phyloP scores from a whole-genome alignment of 495 filamentous ascomycete species.

The Stereocaulon alpinum region DNA sequence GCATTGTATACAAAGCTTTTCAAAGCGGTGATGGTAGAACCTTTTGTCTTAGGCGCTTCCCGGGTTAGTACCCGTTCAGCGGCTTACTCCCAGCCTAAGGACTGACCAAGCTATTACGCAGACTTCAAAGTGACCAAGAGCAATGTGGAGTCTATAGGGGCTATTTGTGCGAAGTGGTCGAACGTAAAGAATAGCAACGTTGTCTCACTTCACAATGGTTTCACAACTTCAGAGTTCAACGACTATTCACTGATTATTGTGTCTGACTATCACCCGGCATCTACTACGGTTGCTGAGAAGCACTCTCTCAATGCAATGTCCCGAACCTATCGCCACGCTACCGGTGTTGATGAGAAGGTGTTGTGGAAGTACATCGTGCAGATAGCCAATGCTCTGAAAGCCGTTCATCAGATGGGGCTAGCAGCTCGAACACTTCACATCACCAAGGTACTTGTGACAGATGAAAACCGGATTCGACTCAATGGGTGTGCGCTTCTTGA shows the following conservation, averaged over 20 bases:
- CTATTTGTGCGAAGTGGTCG: conserved; percentile 85
- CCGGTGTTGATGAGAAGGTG: conserved; percentile 49
- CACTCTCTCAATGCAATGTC: conserved; percentile 31
- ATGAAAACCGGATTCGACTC: conserved; percentile 66
- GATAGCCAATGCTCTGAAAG: conserved; percentile 77
- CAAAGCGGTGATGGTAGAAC: conserved; percentile 75
- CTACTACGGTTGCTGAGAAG: conserved; percentile 80
- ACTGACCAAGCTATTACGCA: conserved; percentile 23
- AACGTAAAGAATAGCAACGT: conserved; percentile 71
- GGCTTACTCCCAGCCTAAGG: conserved; percentile 21
- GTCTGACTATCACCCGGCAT: conserved; percentile 82
- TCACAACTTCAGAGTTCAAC: conserved; percentile 84
- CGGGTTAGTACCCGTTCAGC: conserved; percentile 40
- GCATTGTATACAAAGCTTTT: conserved; percentile 93
- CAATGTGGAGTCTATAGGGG: conserved; percentile 76
- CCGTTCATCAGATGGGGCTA: conserved; percentile 69
- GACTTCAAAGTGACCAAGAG: conserved; percentile 58
- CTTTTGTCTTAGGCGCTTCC: conserved; percentile 76
- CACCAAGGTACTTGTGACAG: conserved; percentile 73
- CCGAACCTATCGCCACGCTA: no score
- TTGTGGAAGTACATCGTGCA: conserved; percentile 92
- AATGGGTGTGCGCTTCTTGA: conserved; percentile 81
- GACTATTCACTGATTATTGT: conserved; percentile 93
- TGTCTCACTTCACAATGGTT: conserved; percentile 81
- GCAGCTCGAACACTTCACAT: conserved; percentile 76